These are phyloP conservation scores for Lathyrus tuberosus DNA, from an alignment of 306 rosid species.

Conservation along the genomic window DNA sequence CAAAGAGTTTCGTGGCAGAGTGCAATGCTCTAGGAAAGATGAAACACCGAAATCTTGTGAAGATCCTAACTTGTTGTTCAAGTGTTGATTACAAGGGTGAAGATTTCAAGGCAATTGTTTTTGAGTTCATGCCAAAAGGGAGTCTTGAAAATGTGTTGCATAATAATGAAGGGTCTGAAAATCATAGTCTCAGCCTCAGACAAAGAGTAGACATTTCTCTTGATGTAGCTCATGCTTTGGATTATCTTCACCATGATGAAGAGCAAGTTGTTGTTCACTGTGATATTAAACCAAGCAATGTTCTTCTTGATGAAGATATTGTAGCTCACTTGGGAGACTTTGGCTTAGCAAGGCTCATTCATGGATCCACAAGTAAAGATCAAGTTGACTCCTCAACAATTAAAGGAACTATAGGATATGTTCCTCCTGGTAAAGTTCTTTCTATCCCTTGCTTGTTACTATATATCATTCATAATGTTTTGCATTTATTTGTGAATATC, in stretches of 20 bases:
- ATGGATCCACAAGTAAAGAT: too few relatives aligned
- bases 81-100: too few relatives aligned
- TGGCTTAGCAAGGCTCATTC: too few relatives aligned
- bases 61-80: too few relatives aligned
- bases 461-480: too few relatives aligned
- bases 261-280: conserved; percentile 41
- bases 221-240: conserved; percentile 48
- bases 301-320: conserved; percentile 31
- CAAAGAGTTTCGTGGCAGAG: conserved; percentile 45
- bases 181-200: background rate
- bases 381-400: too few relatives aligned
- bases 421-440: too few relatives aligned
- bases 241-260: conserved; percentile 45
- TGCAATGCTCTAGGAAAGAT: conserved; percentile 37
- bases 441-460: too few relatives aligned
- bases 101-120: conserved; percentile 45
- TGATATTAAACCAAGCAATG: conserved; percentile 54
- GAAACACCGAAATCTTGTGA: too few relatives aligned
- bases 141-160: conserved; percentile 43
- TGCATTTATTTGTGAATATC: too few relatives aligned
- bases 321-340: background rate
- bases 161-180: background rate
- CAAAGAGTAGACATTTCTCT: conserved; percentile 38
- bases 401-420: too few relatives aligned
- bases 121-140: conserved; percentile 41